Conservation (phyloP, 768 basidiomycete genomes). For the Holtermanniella nyarrowii region DNA sequence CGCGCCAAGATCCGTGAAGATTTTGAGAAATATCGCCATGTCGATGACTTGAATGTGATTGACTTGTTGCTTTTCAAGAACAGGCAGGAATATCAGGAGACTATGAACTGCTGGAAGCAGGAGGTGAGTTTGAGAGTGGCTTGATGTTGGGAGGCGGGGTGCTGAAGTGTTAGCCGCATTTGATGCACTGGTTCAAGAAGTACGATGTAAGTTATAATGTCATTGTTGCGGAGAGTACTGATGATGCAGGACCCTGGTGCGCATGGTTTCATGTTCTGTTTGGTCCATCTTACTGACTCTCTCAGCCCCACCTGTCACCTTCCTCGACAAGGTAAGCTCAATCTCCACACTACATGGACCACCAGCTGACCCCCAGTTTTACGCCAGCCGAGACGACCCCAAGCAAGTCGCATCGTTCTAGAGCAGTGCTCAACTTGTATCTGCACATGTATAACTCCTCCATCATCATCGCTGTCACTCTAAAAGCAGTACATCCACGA, state of each 20-base stretch:
- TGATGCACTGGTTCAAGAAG: conserved; percentile 40
- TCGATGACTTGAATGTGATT: conserved; percentile 69
- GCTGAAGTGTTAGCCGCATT: conserved; percentile 25
- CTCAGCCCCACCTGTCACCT: conserved; percentile 32
- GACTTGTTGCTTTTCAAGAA: conserved; percentile 78
- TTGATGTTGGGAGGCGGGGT: background rate
- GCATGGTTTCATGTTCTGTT: background rate
- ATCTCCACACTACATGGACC: background rate
- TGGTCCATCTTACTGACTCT: background rate
- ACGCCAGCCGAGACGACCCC: conserved; percentile 38
- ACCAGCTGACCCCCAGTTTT: conserved; percentile 18
- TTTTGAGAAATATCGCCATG: conserved; percentile 75
- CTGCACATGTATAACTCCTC: background rate
- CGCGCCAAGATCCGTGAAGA: conserved; percentile 72
- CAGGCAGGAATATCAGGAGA: conserved; percentile 83
- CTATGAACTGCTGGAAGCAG: conserved; percentile 89
- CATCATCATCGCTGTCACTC: background rate
- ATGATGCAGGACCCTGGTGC: conserved; percentile 6
- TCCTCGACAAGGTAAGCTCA: conserved; percentile 34
- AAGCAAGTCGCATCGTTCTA: conserved; percentile 29
- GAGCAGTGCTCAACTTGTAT: background rate
- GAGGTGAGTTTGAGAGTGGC: conserved; percentile 41
- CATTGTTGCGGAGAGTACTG: background rate
- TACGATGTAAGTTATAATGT: conserved; percentile 21
- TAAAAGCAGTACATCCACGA: background rate